These are phyloP conservation scores for Leptomonas pyrrhocoris DNA, from an alignment of 208 protist genomes.

Conservation along the genomic window DNA sequence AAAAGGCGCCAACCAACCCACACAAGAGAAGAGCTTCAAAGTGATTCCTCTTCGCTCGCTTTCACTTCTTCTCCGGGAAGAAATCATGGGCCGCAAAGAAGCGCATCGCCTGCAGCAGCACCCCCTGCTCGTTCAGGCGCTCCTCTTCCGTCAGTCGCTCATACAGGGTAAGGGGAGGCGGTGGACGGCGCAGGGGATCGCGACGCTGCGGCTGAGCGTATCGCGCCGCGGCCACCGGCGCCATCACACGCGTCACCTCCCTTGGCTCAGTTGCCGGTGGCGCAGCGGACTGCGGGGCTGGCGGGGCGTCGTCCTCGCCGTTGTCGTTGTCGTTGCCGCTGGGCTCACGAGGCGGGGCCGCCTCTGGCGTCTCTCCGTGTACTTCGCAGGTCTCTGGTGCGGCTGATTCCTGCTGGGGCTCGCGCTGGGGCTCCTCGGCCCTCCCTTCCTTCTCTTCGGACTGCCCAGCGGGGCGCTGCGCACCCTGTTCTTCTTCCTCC, in stretches of 20 bases:
- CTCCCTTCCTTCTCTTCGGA: background rate
- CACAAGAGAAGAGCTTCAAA: too few relatives aligned
- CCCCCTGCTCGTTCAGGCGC: conserved; percentile 62
- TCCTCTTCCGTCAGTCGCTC: conserved; percentile 78
- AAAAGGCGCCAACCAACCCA: background rate
- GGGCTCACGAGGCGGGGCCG: background rate
- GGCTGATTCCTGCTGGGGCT: background rate
- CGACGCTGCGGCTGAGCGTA: conserved; percentile 28
- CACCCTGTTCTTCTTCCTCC: background rate
- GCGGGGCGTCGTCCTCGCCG: conserved; percentile 37
- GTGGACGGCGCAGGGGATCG: conserved; percentile 19
- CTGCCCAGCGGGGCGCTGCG: background rate
- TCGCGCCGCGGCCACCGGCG: conserved; percentile 66
- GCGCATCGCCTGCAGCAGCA: conserved; percentile 84
- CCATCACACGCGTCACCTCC: conserved; percentile 63
- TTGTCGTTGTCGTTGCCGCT: background rate
- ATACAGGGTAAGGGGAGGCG: conserved; percentile 60
- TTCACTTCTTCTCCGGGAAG: conserved; percentile 40
- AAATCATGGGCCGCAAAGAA: conserved; percentile 83
- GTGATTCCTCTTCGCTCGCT: too few relatives aligned
- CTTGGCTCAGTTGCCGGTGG: conserved; percentile 8
- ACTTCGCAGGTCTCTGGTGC: too few relatives aligned
- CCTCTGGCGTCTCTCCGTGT: background rate
- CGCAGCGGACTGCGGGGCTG: conserved; percentile 30
- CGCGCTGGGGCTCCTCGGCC: background rate